Percentiles rank a stretch among this genome's conserved stretches.
Evolutionary conservation across 768 basidiomycete genomes (phyloP).

Genomic region (Tubosaeta brunneosetosa): DNA sequence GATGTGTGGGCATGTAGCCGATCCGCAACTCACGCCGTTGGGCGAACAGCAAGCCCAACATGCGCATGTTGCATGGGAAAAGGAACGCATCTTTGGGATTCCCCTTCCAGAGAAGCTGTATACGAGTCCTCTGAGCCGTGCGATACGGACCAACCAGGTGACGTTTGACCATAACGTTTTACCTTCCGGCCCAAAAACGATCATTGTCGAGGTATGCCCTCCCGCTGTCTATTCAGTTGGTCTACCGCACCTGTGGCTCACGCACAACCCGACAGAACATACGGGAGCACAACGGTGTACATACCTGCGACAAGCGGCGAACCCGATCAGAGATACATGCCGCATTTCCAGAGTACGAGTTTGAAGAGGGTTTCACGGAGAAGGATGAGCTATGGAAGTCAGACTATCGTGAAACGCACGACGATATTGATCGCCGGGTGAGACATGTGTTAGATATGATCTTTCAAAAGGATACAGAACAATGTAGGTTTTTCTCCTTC

Average conservation of each 20-base stretch:
- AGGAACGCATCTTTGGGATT: conserved; percentile 11
- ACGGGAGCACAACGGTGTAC: conserved; percentile 59
- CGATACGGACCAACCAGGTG: conserved; percentile 51
- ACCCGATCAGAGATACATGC: conserved; percentile 42
- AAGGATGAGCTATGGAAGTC: conserved; percentile 55
- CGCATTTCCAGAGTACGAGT: conserved; percentile 39
- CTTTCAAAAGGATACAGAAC: conserved; percentile 39
- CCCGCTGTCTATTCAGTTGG: neutral
- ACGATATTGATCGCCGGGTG: conserved; percentile 43
- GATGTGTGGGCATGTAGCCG: conserved; percentile 9
- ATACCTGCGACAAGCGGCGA: conserved; percentile 69
- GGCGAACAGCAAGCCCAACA: conserved; percentile 53
- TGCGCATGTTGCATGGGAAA: conserved; percentile 13
- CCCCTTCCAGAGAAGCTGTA: conserved; percentile 20
- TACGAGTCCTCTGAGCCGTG: conserved; percentile 53
- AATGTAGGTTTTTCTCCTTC: conserved; percentile 32
- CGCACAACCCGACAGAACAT: conserved; percentile 42
- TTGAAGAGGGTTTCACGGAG: conserved; percentile 58
- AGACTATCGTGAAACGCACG: conserved; percentile 19
- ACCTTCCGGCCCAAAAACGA: conserved; percentile 25
- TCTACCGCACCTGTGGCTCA: neutral
- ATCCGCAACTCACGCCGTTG: conserved; percentile 51
- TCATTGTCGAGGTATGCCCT: conserved; percentile 51
- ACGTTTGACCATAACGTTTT: conserved; percentile 43
- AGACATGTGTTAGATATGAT: conserved; percentile 49